phyloP scores from a whole-genome alignment of 2,329 filamentous ascomycete species.

The Hortaea sp. region DNA sequence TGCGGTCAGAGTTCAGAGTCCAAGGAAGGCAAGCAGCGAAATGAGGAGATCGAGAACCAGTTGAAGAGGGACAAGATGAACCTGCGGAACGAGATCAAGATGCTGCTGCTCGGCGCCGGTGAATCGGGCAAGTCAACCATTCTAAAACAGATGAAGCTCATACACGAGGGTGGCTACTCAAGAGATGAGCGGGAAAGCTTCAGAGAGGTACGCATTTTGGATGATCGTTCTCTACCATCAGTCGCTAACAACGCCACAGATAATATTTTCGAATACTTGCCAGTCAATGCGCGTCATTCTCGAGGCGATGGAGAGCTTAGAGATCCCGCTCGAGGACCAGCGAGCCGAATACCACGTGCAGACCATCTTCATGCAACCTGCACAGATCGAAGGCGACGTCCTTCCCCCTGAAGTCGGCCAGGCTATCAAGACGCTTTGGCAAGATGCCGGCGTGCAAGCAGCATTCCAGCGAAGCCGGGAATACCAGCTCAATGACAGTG shows the following conservation, averaged over 20 bases:
- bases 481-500: slow-evolving; percentile 93
- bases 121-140: slow-evolving; percentile 95
- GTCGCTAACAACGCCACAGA: slow-evolving; percentile 23
- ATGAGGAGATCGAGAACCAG: slow-evolving; percentile 99
- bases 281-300: slow-evolving; percentile 62
- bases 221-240: neutral
- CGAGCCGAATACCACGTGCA: slow-evolving; percentile 95
- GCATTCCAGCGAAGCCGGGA: slow-evolving; percentile 94
- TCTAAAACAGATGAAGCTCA: slow-evolving; percentile 97
- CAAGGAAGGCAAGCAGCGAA: slow-evolving; percentile 99
- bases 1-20: slow-evolving; percentile 99
- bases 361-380: slow-evolving; percentile 97
- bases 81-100: slow-evolving; percentile 99
- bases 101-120: slow-evolving; percentile 96
- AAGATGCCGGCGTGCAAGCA: slow-evolving; percentile 82
- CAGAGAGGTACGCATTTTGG: slow-evolving; percentile 38
- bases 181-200: slow-evolving; percentile 69
- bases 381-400: slow-evolving; percentile 91
- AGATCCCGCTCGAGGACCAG: slow-evolving; percentile 79
- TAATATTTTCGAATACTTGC: slow-evolving; percentile 63
- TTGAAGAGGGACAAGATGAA: slow-evolving; percentile 97
- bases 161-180: slow-evolving; percentile 97
- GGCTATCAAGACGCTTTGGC: slow-evolving; percentile 87
- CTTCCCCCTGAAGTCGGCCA: slow-evolving; percentile 89
- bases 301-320: slow-evolving; percentile 58